Percentiles rank a stretch among this genome's conserved stretches.
Conservation (phyloP, 2,329 filamentous ascomycete genomes). For the Emmonsiellopsis sp. region DNA sequence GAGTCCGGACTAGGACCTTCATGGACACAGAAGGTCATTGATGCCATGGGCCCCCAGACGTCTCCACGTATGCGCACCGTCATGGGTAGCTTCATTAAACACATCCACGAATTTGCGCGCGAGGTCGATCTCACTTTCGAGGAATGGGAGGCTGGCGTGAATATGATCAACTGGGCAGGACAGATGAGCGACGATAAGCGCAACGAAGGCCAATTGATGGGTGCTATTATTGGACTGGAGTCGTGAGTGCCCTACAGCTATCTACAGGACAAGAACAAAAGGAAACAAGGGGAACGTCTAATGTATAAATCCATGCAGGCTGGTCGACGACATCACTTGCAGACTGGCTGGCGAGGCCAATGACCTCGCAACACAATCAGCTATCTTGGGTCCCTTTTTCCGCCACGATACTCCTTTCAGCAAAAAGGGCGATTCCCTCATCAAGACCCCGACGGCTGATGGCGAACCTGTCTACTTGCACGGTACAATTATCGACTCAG, state of each 20-base stretch:
- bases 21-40: constrained; percentile 61
- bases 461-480: constrained; percentile 55
- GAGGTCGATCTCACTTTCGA: constrained; percentile 50
- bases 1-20: constrained; percentile 29
- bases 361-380: constrained; percentile 57
- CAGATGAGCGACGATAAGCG: constrained; percentile 53
- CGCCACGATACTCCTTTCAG: constrained; percentile 60
- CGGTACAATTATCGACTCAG: constrained; percentile 49
- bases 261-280: not conserved
- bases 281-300: not conserved
- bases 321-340: constrained; percentile 75
- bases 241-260: constrained; percentile 32
- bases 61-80: constrained; percentile 57
- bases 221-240: constrained; percentile 50
- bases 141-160: constrained; percentile 48
- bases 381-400: constrained; percentile 82
- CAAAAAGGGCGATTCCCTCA: constrained; percentile 60
- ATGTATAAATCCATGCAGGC: constrained; percentile 21
- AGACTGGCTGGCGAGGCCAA: constrained; percentile 46
- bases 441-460: constrained; percentile 39
- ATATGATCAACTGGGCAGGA: constrained; percentile 53
- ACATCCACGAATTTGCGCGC: constrained; percentile 51
- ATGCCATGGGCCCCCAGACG: constrained; percentile 63
- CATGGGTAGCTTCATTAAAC: constrained; percentile 42
- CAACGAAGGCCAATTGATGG: constrained; percentile 54